Base-by-base conservation (phyloP, 2,329 filamentous ascomycete genomes). In the Teratosphaeria destructans region DNA sequence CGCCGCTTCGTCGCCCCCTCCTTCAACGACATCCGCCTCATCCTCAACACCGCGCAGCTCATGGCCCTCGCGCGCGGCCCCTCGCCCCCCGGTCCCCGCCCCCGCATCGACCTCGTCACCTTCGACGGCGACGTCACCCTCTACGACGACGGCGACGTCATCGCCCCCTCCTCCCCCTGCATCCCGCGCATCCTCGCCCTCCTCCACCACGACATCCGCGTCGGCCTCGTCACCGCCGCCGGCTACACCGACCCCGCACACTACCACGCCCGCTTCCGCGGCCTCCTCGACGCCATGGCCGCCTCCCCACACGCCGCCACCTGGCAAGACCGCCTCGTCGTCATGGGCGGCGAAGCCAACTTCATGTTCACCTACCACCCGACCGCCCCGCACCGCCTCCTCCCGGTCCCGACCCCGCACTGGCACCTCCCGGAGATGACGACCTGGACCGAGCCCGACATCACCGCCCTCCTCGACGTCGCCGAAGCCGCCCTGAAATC, bases 71-170 rank as follows among this genome's bases (percentile, higher is more conserved):
- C 90, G 16, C 84, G 84, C 27, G 23, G 23, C 23, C 78, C 79
- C 53, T 86, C 88, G 26, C 23, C 23, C 23, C 23, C 23, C 23
- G 23, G 23, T 2, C 23, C 23, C 23, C 23, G 23, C 23, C 23
- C 23, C 23, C 82, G 84, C 4, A 81, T 96, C 8, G 85, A 94
- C 66, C 82, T 99, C 3, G 87, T 95, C 58, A 99, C 94, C 0
- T 99, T 99, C 72, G 94, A 99, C 74, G 94, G 94, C 74, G 94
- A 99, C 75, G 91, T 99, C 56, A 99, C 94, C 1, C 81, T 99
- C 26, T 99, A 99, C 73, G 78, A 80, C 54, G 78, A 99, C 70
- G 94, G 94, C 12, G 82, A 90, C 67, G 89, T 85, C 64, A 79
- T 99, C 8, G 85, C 86, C 58, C 79, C 85, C 0, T 80, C 83